Percentiles rank a stretch among this genome's conserved stretches.
These are phyloP conservation scores for Pachysolen tannophilus DNA, from an alignment of 805 yeast genomes.

Conservation along the genomic window DNA sequence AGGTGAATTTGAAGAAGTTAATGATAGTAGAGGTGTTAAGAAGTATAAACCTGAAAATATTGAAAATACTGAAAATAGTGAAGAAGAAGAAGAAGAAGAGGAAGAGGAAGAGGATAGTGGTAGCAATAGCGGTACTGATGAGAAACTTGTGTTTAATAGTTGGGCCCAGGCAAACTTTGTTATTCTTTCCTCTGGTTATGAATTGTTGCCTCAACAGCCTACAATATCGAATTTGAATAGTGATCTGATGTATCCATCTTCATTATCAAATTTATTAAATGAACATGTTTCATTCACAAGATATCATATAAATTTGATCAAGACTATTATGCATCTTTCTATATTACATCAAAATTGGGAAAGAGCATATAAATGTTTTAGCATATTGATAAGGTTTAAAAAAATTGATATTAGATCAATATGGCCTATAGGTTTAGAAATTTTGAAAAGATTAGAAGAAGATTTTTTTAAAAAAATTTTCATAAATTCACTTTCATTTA, in stretches of 20 bases:
- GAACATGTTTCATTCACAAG: slow-evolving; percentile 2
- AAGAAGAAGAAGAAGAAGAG: slow-evolving; percentile 1
- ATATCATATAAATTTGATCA: slow-evolving; percentile 22
- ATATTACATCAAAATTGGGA: slow-evolving; percentile 45
- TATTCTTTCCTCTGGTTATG: slow-evolving; percentile 1
- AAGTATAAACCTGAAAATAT: neutral
- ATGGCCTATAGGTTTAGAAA: slow-evolving; percentile 61
- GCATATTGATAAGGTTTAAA: slow-evolving; percentile 39
- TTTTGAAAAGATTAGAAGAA: slow-evolving; percentile 27
- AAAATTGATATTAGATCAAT: slow-evolving; percentile 44
- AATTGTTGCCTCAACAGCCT: neutral
- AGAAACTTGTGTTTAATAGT: neutral
- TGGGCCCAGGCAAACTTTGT: neutral
- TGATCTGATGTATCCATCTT: neutral
- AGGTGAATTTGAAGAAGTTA: neutral
- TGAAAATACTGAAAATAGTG: neutral
- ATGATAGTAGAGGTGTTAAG: too few species aligned
- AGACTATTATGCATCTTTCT: slow-evolving; percentile 38
- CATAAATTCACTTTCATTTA: neutral
- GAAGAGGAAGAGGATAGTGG: neutral
- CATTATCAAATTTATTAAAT: neutral
- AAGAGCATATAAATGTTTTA: slow-evolving; percentile 43
- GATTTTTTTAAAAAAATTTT: slow-evolving; percentile 13
- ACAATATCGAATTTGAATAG: neutral
- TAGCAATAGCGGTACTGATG: neutral